Percentiles rank a stretch among this genome's conserved stretches.
Conservation (phyloP, 2,329 filamentous ascomycete species). For the Zymoseptoria passerinii region DNA sequence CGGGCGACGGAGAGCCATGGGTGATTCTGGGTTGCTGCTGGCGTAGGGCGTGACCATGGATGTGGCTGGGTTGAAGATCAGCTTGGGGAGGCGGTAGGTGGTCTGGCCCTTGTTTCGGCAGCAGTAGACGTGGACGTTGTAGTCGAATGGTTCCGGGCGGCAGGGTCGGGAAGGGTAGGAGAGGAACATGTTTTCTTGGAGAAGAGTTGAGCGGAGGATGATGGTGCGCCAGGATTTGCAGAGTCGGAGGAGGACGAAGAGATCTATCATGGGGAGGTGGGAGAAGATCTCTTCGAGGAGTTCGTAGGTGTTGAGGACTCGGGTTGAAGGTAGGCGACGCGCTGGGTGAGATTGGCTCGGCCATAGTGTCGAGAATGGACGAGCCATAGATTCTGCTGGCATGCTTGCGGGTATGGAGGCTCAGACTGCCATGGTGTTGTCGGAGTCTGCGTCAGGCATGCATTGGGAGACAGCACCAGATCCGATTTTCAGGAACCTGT, state of each 20-base stretch:
- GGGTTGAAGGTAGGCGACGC: not conserved
- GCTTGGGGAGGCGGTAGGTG: not conserved
- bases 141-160: not conserved
- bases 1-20: not conserved
- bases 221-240: constrained; percentile 4
- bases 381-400: not conserved
- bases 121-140: not conserved
- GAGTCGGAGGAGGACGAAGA: constrained; percentile 3
- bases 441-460: too few relatives aligned
- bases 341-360: not conserved
- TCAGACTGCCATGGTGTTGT: not conserved
- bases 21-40: not conserved
- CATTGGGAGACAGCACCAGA: too few relatives aligned
- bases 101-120: constrained; percentile 3
- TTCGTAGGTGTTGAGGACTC: constrained; percentile 8
- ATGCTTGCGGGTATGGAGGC: not conserved
- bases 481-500: too few relatives aligned
- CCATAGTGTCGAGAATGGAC: not conserved
- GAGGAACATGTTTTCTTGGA: constrained; percentile 6
- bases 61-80: constrained; percentile 3
- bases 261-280: constrained; percentile 3
- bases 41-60: not conserved
- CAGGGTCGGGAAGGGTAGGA: not conserved
- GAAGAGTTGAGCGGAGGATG: constrained; percentile 1
- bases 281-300: constrained; percentile 8